phyloP scores from a whole-genome alignment of 2,329 filamentous ascomycete genomes.

The Cryphonectria radicalis region DNA sequence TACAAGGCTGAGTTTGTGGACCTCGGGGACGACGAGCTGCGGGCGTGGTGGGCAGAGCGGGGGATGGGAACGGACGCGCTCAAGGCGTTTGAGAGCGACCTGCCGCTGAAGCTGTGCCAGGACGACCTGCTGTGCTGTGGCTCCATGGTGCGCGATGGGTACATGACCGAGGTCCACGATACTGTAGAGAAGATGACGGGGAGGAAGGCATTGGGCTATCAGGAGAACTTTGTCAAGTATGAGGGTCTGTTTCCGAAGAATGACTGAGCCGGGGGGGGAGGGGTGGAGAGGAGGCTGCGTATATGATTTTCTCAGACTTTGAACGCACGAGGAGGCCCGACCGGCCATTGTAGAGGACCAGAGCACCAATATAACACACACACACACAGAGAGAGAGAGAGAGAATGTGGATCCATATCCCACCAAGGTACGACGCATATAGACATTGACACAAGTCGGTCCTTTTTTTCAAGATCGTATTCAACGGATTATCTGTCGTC shows the following conservation, averaged over 20 bases:
- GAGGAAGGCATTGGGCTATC: slow-evolving; percentile 20
- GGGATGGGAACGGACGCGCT: slow-evolving; percentile 30
- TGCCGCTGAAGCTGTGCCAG: slow-evolving; percentile 32
- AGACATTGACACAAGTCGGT: no score
- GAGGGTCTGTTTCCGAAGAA: slow-evolving; percentile 25
- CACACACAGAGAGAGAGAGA: no score
- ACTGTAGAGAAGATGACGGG: slow-evolving; percentile 28
- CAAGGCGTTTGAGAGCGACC: slow-evolving; percentile 27
- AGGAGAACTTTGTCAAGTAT: slow-evolving; percentile 27
- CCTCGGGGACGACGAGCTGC: slow-evolving; percentile 31
- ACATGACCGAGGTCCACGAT: slow-evolving; percentile 24
- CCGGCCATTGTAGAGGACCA: no score
- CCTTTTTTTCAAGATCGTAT: no score
- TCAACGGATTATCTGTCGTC: no score
- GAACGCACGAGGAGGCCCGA: no score
- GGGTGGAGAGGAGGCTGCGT: no score
- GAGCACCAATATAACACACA: no score
- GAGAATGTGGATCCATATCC: no score
- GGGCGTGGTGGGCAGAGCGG: slow-evolving; percentile 25
- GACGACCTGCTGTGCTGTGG: slow-evolving; percentile 32
- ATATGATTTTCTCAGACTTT: no score
- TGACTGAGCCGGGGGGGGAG: neutral
- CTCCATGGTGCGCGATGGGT: slow-evolving; percentile 25
- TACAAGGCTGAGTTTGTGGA: slow-evolving; percentile 30
- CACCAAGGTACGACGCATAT: no score